A percentile compares a stretch with the other conserved stretches of the same genome.
Evolutionary conservation across 108 stramenopile species (phyloP).

Genomic region (Nannochloropsis salina): DNA sequence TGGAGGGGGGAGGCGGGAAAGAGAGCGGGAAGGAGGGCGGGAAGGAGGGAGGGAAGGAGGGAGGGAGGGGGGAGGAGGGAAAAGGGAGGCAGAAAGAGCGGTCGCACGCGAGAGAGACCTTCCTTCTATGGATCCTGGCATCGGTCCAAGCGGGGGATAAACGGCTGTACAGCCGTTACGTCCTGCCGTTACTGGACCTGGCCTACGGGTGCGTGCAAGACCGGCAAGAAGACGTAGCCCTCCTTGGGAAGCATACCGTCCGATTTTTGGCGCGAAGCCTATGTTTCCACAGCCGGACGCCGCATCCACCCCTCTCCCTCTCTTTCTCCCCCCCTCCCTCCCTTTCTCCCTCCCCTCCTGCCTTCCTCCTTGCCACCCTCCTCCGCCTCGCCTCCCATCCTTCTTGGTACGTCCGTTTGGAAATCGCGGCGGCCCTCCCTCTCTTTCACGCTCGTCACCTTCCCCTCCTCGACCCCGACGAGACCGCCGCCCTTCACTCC

Average conservation of each 20-base stretch:
- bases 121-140: not conserved
- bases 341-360: not conserved
- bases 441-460: slow-evolving; percentile 32
- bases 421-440: slow-evolving; percentile 28
- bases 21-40: not conserved
- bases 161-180: not conserved
- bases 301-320: not conserved
- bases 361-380: slow-evolving; percentile 32
- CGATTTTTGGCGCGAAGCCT: not conserved
- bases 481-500: slow-evolving; percentile 28
- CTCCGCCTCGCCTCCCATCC: slow-evolving; percentile 34
- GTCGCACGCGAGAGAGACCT: not conserved
- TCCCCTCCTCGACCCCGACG: slow-evolving; percentile 29
- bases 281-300: not conserved
- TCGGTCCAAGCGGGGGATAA: not conserved
- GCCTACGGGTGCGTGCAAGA: not conserved
- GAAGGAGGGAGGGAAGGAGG: not conserved
- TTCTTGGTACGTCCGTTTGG: slow-evolving; percentile 26
- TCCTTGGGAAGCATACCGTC: not conserved
- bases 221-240: not conserved
- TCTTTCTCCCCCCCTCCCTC: not conserved
- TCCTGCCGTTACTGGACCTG: not conserved
- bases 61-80: too few species aligned
- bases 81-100: too few species aligned
- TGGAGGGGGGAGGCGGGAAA: too few species aligned